phyloP scores from a whole-genome alignment of 129 eudicot species.

The Rutidosis leptorrhynchoides region DNA sequence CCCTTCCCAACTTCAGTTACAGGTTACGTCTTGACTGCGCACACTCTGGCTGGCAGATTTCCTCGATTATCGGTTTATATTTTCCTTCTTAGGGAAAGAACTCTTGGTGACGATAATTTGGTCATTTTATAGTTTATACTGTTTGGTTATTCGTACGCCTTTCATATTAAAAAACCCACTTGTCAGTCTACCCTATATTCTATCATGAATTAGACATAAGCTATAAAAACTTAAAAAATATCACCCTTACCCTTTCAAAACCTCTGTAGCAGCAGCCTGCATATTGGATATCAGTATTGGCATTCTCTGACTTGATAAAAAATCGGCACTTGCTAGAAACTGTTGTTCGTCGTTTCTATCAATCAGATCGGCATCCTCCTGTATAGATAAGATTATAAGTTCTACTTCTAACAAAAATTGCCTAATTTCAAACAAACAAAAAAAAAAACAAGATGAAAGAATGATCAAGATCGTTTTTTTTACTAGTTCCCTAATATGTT shows the following conservation, averaged over 20 bases:
- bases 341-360: slow-evolving; percentile 67
- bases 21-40: neutral
- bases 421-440: neutral
- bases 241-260: slow-evolving; percentile 59
- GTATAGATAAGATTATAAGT: slow-evolving; percentile 17
- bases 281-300: slow-evolving; percentile 51
- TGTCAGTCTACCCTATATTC: neutral
- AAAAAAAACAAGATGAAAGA: neutral
- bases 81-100: neutral
- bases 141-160: neutral
- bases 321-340: slow-evolving; percentile 85
- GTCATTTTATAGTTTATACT: neutral
- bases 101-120: neutral
- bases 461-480: neutral
- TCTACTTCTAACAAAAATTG: neutral
- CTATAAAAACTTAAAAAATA: neutral
- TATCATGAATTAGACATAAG: neutral
- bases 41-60: neutral
- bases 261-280: slow-evolving; percentile 80
- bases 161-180: neutral
- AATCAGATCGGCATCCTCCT: slow-evolving; percentile 76
- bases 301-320: slow-evolving; percentile 65
- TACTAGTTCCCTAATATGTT: neutral
- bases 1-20: neutral
- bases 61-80: neutral